Evolutionary conservation across 306 rosid species (phyloP).

Genomic region (Quercus wislizeni): DNA sequence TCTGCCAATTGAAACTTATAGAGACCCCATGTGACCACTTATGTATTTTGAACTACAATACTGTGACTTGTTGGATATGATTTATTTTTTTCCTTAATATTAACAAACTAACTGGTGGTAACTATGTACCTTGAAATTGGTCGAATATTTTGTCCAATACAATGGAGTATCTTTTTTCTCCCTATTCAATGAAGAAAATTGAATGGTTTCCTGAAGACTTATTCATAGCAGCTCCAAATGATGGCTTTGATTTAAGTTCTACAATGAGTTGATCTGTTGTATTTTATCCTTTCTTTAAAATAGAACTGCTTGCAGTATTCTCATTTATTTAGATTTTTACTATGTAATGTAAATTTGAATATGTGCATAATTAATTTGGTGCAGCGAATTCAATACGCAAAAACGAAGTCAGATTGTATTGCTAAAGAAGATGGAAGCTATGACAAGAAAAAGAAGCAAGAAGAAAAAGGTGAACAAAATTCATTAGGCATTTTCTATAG

Average conservation of each 20-base stretch:
- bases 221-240: neutral
- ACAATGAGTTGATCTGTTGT: neutral
- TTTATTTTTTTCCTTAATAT: neutral
- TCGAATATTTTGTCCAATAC: neutral
- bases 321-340: constrained; percentile 2
- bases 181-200: neutral
- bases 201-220: neutral
- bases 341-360: constrained; percentile 2
- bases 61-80: neutral
- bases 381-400: constrained; percentile 94
- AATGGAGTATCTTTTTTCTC: neutral
- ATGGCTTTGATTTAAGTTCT: neutral
- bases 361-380: constrained; percentile 28
- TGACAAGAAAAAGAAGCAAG: constrained; percentile 96
- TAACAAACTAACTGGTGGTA: neutral
- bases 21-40: neutral
- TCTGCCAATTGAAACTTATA: neutral
- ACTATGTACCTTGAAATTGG: neutral
- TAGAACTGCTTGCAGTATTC: constrained; percentile 6
- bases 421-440: constrained; percentile 94
- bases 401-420: constrained; percentile 90
- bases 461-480: constrained; percentile 76
- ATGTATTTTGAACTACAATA: neutral
- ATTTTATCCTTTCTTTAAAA: neutral
- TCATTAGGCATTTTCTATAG: constrained; percentile 5